Conservation (phyloP, 495 filamentous ascomycete species). For the Aspergillus sclerotioniger region DNA sequence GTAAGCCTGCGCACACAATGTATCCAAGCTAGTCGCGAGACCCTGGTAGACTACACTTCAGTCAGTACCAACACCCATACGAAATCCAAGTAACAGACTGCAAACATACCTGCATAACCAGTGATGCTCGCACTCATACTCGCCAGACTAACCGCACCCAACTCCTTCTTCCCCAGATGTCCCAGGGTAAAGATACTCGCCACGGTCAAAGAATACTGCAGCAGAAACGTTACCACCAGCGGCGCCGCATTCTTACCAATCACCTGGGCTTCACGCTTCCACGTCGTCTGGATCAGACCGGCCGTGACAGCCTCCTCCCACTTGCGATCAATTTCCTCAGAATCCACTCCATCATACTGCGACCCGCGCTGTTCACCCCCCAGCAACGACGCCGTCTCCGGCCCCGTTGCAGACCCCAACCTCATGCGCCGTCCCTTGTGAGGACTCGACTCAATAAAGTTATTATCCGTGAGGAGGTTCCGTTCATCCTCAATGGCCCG, state of each 20-base stretch:
- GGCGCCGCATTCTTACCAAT: slow-evolving; percentile 61
- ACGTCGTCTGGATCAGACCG: slow-evolving; percentile 76
- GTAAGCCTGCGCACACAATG: slow-evolving; percentile 74
- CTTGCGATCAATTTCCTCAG: slow-evolving; percentile 51
- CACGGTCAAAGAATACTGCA: slow-evolving; percentile 73
- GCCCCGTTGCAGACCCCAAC: not conserved
- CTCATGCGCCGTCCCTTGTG: slow-evolving; percentile 8
- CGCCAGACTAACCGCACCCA: slow-evolving; percentile 63
- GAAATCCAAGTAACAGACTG: not conserved
- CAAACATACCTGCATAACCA: slow-evolving; percentile 56
- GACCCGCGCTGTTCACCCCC: slow-evolving; percentile 10
- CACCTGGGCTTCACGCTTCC: slow-evolving; percentile 76
- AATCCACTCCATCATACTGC: slow-evolving; percentile 31
- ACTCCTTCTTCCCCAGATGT: slow-evolving; percentile 60
- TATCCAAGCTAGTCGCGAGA: slow-evolving; percentile 70
- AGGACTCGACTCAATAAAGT: slow-evolving; percentile 48
- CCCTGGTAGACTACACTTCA: slow-evolving; percentile 57
- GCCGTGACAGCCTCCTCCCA: slow-evolving; percentile 78
- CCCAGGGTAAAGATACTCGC: slow-evolving; percentile 68
- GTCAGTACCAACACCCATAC: not conserved
- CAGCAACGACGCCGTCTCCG: slow-evolving; percentile 55
- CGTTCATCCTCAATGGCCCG: slow-evolving; percentile 70
- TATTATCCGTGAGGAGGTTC: slow-evolving; percentile 73
- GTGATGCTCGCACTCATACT: slow-evolving; percentile 73
- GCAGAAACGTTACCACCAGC: slow-evolving; percentile 67